Evolutionary conservation across 441 rosid species (phyloP), one percentile per base, ranked within the genome.

Genomic region (Lepidium campestre): DNA sequence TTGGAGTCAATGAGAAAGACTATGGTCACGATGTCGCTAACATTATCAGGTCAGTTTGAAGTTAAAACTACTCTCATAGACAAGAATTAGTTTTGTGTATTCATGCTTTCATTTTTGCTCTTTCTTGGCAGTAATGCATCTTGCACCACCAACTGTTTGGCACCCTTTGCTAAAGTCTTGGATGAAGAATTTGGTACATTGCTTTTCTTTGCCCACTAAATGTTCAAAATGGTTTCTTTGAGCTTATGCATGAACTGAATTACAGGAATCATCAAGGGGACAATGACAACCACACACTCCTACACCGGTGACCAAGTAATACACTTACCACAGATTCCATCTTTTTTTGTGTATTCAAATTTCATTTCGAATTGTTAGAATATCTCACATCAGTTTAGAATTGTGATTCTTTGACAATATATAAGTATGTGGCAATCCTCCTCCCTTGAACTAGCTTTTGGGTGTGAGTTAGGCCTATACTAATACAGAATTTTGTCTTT

Each of bases 211-310:
- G 22, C 17, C 42, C 4, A 5, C 6, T 15, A 56, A 10, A 23
- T 64, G 44, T 45, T 57, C 6, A 17, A 18, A 40, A 31, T 27
- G 29, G 13, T 71, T 55, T 47, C 9, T 23, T 44, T 1, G 23
- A 44, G 36, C 57, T 55, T 17, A 36, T 27, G 11, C 20, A 22
- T 48, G 23, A 47, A 57, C 14, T 63, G 1, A 64, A 44, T 55
- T 69, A 78, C 85, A 91, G 97, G 97, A 72, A 91, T 91, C 76
- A 91, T 93, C 61, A 93, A 91, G 86, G 99, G 99, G 62, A 87
- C 99, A 41, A 93, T 93, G 97, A 93, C 97, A 63, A 93, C 99
- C 19, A 93, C 99, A 25, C 98, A 93, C 75, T 93, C 99, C 66
- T 93, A 91, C 86, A 93, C 97, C 0, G 96, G 99, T 19, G 99